Evolutionary conservation across 139 green algal species (phyloP).

Genomic region (Nannochloris sp.): DNA sequence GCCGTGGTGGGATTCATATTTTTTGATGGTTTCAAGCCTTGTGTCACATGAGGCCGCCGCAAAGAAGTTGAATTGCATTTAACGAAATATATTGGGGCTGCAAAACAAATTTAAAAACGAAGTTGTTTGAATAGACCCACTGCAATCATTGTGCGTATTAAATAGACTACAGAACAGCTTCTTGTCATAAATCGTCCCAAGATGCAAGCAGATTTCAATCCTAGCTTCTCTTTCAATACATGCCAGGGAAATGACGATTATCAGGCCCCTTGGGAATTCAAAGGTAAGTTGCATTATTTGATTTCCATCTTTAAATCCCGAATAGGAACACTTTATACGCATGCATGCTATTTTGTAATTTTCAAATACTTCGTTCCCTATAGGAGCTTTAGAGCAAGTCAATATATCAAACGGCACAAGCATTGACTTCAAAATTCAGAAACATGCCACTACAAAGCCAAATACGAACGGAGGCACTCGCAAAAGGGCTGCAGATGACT

Average conservation of each 20-base stretch:
- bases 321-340: background rate
- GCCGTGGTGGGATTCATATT: too few species aligned
- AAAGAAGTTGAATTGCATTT: too few species aligned
- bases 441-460: background rate
- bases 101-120: too few species aligned
- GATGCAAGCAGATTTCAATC: conserved; percentile 59
- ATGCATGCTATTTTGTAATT: background rate
- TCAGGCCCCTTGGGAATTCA: conserved; percentile 73
- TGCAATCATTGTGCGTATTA: too few species aligned
- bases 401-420: conserved; percentile 29
- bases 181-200: too few species aligned
- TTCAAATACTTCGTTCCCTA: background rate
- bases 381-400: conserved; percentile 48
- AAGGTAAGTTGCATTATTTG: conserved; percentile 26
- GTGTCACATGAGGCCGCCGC: too few species aligned
- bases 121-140: too few species aligned
- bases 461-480: background rate
- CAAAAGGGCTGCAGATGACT: background rate
- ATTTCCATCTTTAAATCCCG: background rate
- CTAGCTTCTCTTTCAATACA: conserved; percentile 58
- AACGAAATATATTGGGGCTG: too few species aligned
- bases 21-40: too few species aligned
- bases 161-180: too few species aligned
- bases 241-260: conserved; percentile 10
- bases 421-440: conserved; percentile 48